Conservation (phyloP, 768 basidiomycete genomes). For the Pleurotus djamor region DNA sequence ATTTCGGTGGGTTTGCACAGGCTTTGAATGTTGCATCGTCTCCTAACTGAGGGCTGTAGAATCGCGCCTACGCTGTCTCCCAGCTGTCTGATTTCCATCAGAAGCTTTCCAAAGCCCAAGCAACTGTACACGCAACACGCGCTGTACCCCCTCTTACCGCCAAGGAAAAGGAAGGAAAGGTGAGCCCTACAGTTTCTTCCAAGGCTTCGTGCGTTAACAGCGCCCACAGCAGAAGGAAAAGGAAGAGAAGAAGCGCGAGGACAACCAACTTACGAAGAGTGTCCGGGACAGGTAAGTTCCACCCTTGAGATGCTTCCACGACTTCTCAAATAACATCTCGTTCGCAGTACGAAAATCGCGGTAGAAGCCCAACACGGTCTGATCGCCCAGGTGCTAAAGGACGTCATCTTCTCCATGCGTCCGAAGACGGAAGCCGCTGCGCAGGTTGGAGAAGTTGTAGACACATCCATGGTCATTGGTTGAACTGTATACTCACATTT, state of each 20-base stretch:
- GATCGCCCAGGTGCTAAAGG: constrained; percentile 91
- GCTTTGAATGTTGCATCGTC: not conserved
- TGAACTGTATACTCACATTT: constrained; percentile 15
- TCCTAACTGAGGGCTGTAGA: constrained; percentile 43
- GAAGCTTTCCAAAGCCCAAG: constrained; percentile 78
- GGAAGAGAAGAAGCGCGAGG: constrained; percentile 83
- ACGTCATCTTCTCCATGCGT: constrained; percentile 79
- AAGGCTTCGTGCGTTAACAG: not conserved
- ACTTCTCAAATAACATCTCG: not conserved
- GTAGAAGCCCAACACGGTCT: constrained; percentile 93
- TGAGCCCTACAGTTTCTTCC: constrained; percentile 15
- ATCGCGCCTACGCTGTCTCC: constrained; percentile 90
- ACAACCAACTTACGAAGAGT: constrained; percentile 84
- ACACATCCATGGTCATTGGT: constrained; percentile 45
- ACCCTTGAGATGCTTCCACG: too few species aligned
- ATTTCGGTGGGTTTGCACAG: constrained; percentile 71
- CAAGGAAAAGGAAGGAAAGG: constrained; percentile 57
- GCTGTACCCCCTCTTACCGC: constrained; percentile 44
- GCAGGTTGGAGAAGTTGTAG: constrained; percentile 30
- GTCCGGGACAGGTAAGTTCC: constrained; percentile 89
- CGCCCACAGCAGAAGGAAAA: constrained; percentile 40
- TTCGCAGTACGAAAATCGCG: constrained; percentile 77
- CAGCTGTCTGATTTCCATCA: constrained; percentile 89
- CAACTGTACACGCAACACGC: constrained; percentile 54
- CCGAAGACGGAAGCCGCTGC: constrained; percentile 28